Conservation (phyloP, 768 basidiomycete genomes). For the Suillus lakei region DNA sequence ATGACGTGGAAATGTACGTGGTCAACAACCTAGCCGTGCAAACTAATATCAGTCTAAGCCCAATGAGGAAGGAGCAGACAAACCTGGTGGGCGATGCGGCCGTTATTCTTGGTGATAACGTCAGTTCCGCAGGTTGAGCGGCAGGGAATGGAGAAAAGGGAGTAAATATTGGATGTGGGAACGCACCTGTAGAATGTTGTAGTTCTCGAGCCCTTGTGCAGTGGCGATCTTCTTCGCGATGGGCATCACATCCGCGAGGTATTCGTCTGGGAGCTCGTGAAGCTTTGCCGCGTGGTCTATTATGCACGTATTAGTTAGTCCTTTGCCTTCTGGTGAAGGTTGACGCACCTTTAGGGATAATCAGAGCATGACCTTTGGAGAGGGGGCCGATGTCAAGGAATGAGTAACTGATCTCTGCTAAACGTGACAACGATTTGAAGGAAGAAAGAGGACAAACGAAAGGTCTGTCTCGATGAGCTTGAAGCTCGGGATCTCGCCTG, state of each 20-base stretch:
- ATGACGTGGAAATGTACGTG: slow-evolving; percentile 96
- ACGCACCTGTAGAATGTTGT: slow-evolving; percentile 80
- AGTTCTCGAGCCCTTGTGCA: slow-evolving; percentile 75
- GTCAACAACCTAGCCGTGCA: slow-evolving; percentile 58
- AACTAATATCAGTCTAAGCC: not conserved
- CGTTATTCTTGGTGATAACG: slow-evolving; percentile 61
- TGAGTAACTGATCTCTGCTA: slow-evolving; percentile 55
- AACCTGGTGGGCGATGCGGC: slow-evolving; percentile 64
- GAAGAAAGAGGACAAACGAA: slow-evolving; percentile 50
- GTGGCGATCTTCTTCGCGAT: slow-evolving; percentile 87
- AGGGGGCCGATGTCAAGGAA: slow-evolving; percentile 95
- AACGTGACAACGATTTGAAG: not conserved
- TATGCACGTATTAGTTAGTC: not conserved
- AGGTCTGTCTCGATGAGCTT: slow-evolving; percentile 81
- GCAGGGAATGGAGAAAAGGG: not conserved
- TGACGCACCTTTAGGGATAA: slow-evolving; percentile 88
- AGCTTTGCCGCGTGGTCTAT: slow-evolving; percentile 86
- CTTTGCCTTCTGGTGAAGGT: not conserved
- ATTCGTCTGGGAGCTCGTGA: slow-evolving; percentile 87
- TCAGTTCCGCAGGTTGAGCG: not conserved
- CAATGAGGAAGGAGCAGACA: slow-evolving; percentile 6
- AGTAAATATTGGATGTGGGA: not conserved
- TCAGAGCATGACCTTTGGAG: slow-evolving; percentile 86
- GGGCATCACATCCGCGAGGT: slow-evolving; percentile 75
- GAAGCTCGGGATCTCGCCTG: slow-evolving; percentile 89